Conservation (phyloP, 495 filamentous ascomycete species). For the Haplographium delicatum region DNA sequence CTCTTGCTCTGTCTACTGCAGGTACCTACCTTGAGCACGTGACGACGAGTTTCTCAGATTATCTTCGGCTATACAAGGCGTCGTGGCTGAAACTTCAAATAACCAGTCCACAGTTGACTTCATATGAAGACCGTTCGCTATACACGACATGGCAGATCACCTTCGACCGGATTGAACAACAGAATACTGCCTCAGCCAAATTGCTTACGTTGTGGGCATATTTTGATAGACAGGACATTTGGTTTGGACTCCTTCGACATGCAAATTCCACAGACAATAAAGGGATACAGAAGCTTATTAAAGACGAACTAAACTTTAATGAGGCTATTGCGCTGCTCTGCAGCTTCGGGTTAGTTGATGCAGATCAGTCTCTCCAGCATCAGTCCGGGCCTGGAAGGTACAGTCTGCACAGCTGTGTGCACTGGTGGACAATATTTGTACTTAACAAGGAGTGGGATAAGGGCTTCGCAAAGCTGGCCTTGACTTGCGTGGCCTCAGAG, state of each 20-base stretch:
- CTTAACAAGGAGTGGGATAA: slow-evolving; percentile 25
- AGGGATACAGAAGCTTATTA: slow-evolving; percentile 11
- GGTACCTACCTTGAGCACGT: slow-evolving; percentile 27
- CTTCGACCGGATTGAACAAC: slow-evolving; percentile 33
- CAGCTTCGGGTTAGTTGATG: slow-evolving; percentile 25
- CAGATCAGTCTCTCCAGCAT: slow-evolving; percentile 11
- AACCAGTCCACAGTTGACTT: slow-evolving; percentile 21
- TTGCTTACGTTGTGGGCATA: slow-evolving; percentile 40
- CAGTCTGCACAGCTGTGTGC: slow-evolving; percentile 32
- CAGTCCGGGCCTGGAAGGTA: slow-evolving; percentile 25
- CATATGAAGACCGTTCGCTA: slow-evolving; percentile 28
- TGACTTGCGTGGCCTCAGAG: slow-evolving; percentile 20
- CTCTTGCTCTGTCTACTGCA: slow-evolving; percentile 29
- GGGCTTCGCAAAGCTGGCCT: slow-evolving; percentile 14
- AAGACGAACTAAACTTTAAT: slow-evolving; percentile 19
- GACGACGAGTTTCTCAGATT: slow-evolving; percentile 15
- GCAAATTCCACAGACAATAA: slow-evolving; percentile 2
- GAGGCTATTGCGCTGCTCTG: slow-evolving; percentile 12
- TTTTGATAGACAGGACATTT: slow-evolving; percentile 45
- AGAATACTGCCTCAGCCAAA: slow-evolving; percentile 29
- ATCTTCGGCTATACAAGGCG: slow-evolving; percentile 16
- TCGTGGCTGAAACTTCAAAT: slow-evolving; percentile 27
- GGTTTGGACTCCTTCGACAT: slow-evolving; percentile 35
- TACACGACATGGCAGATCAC: slow-evolving; percentile 40
- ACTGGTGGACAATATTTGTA: slow-evolving; percentile 30